A percentile compares a stretch with the other conserved stretches of the same genome.
Evolutionary conservation across 805 yeast genomes (phyloP).

Genomic region (Kurtzmaniella fragi): DNA sequence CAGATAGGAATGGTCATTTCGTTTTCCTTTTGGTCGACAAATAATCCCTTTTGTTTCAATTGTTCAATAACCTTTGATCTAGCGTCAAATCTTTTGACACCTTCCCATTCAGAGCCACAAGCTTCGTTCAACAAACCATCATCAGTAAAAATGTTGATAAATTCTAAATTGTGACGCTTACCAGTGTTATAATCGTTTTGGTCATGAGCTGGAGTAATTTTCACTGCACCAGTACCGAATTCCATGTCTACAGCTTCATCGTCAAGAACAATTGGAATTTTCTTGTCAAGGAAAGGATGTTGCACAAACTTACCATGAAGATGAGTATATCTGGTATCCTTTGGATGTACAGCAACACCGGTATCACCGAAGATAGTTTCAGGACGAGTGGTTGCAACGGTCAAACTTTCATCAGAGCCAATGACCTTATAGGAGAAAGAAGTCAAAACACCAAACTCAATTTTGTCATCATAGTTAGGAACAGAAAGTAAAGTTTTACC

Average conservation of each 20-base stretch:
- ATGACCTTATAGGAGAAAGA: slow-evolving; percentile 89
- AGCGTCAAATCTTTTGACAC: slow-evolving; percentile 92
- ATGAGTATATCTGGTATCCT: slow-evolving; percentile 88
- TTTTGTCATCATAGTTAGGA: slow-evolving; percentile 85
- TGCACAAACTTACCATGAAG: slow-evolving; percentile 88
- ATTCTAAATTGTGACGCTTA: slow-evolving; percentile 85
- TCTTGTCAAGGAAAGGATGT: slow-evolving; percentile 86
- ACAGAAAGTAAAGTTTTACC: slow-evolving; percentile 78
- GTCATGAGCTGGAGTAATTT: slow-evolving; percentile 98
- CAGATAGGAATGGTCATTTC: slow-evolving; percentile 95
- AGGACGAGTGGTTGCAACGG: slow-evolving; percentile 98
- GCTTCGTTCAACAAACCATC: slow-evolving; percentile 85
- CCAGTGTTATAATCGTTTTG: slow-evolving; percentile 96
- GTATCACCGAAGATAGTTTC: slow-evolving; percentile 98
- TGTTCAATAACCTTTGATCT: slow-evolving; percentile 77
- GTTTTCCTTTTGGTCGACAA: slow-evolving; percentile 82
- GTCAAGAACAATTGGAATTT: slow-evolving; percentile 85
- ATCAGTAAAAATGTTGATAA: slow-evolving; percentile 87
- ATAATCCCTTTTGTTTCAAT: slow-evolving; percentile 69
- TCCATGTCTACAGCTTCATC: slow-evolving; percentile 97
- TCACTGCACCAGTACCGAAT: slow-evolving; percentile 99
- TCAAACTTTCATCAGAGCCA: slow-evolving; percentile 74
- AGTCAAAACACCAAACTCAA: slow-evolving; percentile 97
- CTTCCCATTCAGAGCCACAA: slow-evolving; percentile 85
- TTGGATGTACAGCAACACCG: slow-evolving; percentile 96